A percentile compares a stretch with the other conserved stretches of the same genome.
phyloP scores from a whole-genome alignment of 1,284 basidiomycete species.

The Marasmius fiardii region DNA sequence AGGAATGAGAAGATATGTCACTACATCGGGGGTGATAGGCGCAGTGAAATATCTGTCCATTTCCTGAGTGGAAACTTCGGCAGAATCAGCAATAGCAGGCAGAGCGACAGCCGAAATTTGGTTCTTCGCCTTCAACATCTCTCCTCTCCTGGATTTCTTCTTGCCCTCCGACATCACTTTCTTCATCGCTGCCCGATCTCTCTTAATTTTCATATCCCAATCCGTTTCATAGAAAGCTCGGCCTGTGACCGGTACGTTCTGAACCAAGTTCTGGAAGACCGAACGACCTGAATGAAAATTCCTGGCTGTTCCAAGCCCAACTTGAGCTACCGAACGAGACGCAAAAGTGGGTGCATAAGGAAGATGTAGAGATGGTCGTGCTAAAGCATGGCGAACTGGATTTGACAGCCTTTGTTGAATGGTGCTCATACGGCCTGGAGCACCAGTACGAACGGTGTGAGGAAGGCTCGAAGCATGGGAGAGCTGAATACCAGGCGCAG shows the following conservation, averaged over 20 bases:
- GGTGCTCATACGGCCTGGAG: constrained; percentile 30
- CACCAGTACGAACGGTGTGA: constrained; percentile 38
- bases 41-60: constrained; percentile 60
- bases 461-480: constrained; percentile 26
- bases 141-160: constrained; percentile 22
- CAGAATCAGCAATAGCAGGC: constrained; percentile 7
- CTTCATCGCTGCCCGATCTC: constrained; percentile 39
- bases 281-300: constrained; percentile 70
- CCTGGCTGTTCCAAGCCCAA: constrained; percentile 68
- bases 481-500: constrained; percentile 48
- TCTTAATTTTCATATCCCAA: constrained; percentile 51
- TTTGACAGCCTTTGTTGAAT: constrained; percentile 51
- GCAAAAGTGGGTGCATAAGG: constrained; percentile 52
- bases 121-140: constrained; percentile 27
- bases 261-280: constrained; percentile 70
- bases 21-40: constrained; percentile 39
- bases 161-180: constrained; percentile 23
- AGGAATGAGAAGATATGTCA: constrained; percentile 67
- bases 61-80: constrained; percentile 29
- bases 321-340: constrained; percentile 49
- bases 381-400: constrained; percentile 46
- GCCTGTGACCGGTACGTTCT: constrained; percentile 70
- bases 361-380: constrained; percentile 46
- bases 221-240: constrained; percentile 71
- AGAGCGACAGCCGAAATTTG: constrained; percentile 16